A percentile compares a stretch with the other conserved stretches of the same genome.
Conservation (phyloP, 495 filamentous ascomycete genomes). For the Aspergillus conjunctus region DNA sequence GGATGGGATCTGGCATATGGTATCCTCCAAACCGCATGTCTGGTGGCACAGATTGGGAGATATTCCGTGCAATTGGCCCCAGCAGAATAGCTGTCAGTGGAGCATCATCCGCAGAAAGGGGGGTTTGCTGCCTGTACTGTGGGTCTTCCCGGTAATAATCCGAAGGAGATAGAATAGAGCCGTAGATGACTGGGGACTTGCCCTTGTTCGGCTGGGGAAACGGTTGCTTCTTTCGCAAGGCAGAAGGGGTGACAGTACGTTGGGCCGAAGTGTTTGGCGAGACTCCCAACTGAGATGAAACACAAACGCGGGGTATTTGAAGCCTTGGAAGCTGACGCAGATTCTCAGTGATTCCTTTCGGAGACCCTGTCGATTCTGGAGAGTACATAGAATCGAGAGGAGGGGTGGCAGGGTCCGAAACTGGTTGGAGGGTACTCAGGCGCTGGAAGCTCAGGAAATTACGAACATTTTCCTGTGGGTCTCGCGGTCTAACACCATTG, state of each 20-base stretch:
- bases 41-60: slow-evolving; percentile 87
- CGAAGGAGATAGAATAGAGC: slow-evolving; percentile 21
- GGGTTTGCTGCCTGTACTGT: slow-evolving; percentile 75
- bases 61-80: slow-evolving; percentile 68
- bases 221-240: slow-evolving; percentile 6
- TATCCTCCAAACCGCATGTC: slow-evolving; percentile 63
- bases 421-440: slow-evolving; percentile 44
- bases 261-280: slow-evolving; percentile 25
- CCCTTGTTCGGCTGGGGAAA: neutral
- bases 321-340: slow-evolving; percentile 61
- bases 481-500: slow-evolving; percentile 63
- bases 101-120: slow-evolving; percentile 88
- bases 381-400: slow-evolving; percentile 54
- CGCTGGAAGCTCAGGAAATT: slow-evolving; percentile 84
- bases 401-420: slow-evolving; percentile 44
- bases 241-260: slow-evolving; percentile 31
- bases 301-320: slow-evolving; percentile 46
- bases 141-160: slow-evolving; percentile 35
- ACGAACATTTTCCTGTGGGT: slow-evolving; percentile 89
- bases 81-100: slow-evolving; percentile 73
- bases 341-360: slow-evolving; percentile 32
- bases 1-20: slow-evolving; percentile 17
- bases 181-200: slow-evolving; percentile 8
- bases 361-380: slow-evolving; percentile 41
- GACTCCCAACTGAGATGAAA: slow-evolving; percentile 4